These are phyloP conservation scores for Apophysomyces trapeziformis DNA, from an alignment of 371 early-diverging fungal genomes.

Conservation along the genomic window DNA sequence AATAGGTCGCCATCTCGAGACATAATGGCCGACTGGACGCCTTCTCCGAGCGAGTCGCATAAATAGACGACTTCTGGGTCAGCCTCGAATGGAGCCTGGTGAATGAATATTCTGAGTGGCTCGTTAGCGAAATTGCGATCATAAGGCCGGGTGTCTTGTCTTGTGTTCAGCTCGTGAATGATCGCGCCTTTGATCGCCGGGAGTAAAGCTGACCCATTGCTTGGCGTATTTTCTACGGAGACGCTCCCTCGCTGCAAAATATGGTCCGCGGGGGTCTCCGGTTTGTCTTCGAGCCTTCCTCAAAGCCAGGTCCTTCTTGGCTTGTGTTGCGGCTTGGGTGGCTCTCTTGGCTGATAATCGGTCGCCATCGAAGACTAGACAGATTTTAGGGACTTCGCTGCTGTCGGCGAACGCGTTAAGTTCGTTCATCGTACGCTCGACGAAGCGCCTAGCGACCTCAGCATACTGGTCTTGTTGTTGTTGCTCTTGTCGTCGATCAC, in stretches of 20 bases:
- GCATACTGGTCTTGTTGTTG: background rate
- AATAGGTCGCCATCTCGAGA: constrained; percentile 20
- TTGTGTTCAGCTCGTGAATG: background rate
- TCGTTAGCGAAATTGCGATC: background rate
- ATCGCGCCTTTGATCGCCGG: background rate
- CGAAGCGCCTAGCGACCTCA: background rate
- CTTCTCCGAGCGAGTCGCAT: background rate
- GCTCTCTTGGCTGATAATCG: background rate
- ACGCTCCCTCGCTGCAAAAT: background rate
- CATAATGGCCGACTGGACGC: too few species aligned
- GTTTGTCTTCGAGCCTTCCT: background rate
- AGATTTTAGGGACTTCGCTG: background rate
- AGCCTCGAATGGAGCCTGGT: constrained; percentile 14
- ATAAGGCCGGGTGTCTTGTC: constrained; percentile 2
- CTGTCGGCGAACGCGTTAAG: background rate
- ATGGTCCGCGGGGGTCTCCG: background rate
- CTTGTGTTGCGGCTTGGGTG: background rate
- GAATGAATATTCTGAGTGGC: background rate
- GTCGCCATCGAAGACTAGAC: background rate
- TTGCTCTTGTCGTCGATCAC: background rate
- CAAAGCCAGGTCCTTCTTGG: background rate
- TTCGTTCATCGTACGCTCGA: background rate
- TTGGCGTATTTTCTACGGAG: constrained; percentile 14
- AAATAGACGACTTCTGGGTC: constrained; percentile 15
- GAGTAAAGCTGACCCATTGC: background rate